Evolutionary conservation across 2,329 filamentous ascomycete genomes (phyloP).

Genomic region (Pseudocercospora vitis): DNA sequence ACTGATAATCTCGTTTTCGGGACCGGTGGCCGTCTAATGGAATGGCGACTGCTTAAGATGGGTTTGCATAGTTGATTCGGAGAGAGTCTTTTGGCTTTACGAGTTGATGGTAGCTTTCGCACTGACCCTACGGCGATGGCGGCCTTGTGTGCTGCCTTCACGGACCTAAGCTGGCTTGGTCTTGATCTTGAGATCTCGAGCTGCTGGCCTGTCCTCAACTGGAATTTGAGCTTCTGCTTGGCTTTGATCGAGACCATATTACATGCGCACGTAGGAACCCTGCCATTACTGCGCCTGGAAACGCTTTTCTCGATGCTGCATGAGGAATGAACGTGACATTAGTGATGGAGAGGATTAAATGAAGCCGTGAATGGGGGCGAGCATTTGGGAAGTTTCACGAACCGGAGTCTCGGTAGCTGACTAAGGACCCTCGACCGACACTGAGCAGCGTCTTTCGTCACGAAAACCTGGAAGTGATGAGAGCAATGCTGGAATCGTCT

Average conservation of each 20-base stretch:
- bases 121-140: no score
- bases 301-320: background rate
- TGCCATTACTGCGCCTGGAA: background rate
- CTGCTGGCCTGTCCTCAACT: background rate
- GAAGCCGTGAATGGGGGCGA: no score
- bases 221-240: background rate
- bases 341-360: background rate
- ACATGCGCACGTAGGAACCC: background rate
- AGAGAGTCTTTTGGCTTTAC: no score
- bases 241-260: constrained; percentile 8
- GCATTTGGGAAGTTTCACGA: background rate
- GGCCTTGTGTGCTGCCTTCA: no score
- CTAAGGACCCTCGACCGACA: background rate
- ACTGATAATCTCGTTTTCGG: no score
- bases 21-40: no score
- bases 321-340: background rate
- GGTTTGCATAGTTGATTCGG: no score
- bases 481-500: no score
- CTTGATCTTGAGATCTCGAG: background rate
- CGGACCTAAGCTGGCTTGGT: background rate
- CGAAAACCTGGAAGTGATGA: no score
- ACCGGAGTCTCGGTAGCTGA: background rate
- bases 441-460: no score
- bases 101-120: no score
- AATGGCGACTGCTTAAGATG: no score